Percentiles rank a stretch among this genome's conserved stretches.
Conservation (phyloP, 2,329 filamentous ascomycete species). For the Diaporthe ilicicola region DNA sequence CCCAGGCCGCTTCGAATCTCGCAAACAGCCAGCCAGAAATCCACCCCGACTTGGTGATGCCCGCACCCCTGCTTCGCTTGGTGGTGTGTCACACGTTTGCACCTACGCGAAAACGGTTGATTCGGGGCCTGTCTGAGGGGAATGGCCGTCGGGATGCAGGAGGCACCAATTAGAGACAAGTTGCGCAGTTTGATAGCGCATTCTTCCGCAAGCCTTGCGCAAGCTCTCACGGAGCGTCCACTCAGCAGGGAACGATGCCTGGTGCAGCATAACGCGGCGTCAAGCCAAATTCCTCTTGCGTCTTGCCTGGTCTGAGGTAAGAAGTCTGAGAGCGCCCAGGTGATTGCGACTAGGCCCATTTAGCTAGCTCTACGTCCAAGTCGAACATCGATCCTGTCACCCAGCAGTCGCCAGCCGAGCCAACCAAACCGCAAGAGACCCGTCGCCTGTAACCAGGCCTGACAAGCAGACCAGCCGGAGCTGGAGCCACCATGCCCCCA, state of each 20-base stretch:
- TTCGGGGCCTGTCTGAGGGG: constrained; percentile 27
- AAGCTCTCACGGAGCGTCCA: constrained; percentile 32
- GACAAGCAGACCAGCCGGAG: constrained; percentile 30
- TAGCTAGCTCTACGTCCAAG: constrained; percentile 23
- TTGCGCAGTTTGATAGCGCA: constrained; percentile 17
- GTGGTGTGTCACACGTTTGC: constrained; percentile 29
- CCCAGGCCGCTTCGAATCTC: constrained; percentile 27
- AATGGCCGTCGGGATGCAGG: constrained; percentile 26
- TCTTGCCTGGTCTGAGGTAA: constrained; percentile 32
- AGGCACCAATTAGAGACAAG: constrained; percentile 32
- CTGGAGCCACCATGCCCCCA: background rate
- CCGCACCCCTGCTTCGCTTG: constrained; percentile 22
- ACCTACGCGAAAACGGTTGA: constrained; percentile 23
- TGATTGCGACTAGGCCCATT: constrained; percentile 23
- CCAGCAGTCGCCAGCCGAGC: constrained; percentile 24
- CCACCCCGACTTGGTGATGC: constrained; percentile 21
- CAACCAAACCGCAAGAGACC: constrained; percentile 24
- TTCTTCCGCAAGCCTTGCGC: constrained; percentile 32
- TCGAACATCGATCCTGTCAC: constrained; percentile 21
- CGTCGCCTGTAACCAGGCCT: constrained; percentile 22
- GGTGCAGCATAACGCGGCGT: constrained; percentile 34
- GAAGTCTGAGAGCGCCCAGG: constrained; percentile 30
- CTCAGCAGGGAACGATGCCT: constrained; percentile 31
- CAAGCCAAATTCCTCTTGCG: constrained; percentile 30
- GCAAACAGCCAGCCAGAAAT: constrained; percentile 12